A percentile compares a stretch with the other conserved stretches of the same genome.
Conservation (phyloP, 139 green algal species). For the Chlamydomonas incerta region DNA sequence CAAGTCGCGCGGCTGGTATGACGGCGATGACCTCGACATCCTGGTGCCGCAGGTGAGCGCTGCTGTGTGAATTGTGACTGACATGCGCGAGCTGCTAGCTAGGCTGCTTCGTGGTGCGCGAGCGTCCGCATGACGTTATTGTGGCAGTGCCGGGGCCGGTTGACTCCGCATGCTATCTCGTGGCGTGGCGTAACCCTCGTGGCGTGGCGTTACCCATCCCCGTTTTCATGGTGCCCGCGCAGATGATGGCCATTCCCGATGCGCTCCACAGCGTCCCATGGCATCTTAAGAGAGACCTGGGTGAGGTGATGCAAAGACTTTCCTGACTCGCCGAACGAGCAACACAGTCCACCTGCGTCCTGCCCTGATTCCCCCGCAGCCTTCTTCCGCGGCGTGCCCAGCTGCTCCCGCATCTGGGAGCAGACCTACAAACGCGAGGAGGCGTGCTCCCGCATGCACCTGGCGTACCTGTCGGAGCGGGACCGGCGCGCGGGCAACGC, state of each 20-base stretch:
- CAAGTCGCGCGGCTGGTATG: neutral
- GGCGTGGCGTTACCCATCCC: no score
- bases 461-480: neutral
- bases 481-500: neutral
- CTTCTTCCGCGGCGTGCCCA: constrained; percentile 22
- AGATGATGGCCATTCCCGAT: neutral
- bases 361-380: neutral
- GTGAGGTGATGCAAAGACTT: no score
- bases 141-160: no score
- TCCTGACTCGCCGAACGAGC: no score
- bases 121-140: no score
- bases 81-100: no score
- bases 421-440: neutral
- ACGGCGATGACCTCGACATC: constrained; percentile 17
- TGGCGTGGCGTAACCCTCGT: no score
- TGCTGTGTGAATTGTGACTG: neutral
- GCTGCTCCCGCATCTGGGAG: neutral
- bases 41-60: constrained; percentile 23
- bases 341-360: no score
- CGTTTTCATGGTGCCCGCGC: no score
- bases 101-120: no score
- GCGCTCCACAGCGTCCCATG: neutral
- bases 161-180: no score
- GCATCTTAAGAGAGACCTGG: constrained; percentile 11
- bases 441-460: neutral